A percentile compares a stretch with the other conserved stretches of the same genome.
Evolutionary conservation across 1,284 basidiomycete genomes (phyloP).

Genomic region (Melampsora larici-populina): DNA sequence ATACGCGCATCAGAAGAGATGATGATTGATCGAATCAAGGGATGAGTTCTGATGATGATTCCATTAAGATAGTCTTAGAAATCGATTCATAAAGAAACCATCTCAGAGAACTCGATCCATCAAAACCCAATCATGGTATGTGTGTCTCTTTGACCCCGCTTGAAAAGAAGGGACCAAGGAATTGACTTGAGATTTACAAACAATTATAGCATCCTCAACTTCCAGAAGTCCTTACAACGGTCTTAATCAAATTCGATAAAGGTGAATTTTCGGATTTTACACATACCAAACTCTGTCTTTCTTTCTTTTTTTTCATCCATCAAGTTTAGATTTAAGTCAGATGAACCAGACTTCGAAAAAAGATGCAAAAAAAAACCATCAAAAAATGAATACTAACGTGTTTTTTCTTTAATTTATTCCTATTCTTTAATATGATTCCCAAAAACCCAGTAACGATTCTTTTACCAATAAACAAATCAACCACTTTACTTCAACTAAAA

Average conservation of each 20-base stretch:
- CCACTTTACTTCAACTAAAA: slow-evolving; percentile 6
- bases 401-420: neutral
- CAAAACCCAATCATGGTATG: too few species aligned
- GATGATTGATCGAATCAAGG: too few species aligned
- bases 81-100: too few species aligned
- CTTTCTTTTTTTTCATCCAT: too few species aligned
- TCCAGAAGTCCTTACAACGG: neutral
- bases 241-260: neutral
- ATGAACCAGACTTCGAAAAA: neutral
- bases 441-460: slow-evolving; percentile 14
- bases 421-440: neutral
- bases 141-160: too few species aligned
- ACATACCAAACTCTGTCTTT: neutral
- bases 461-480: slow-evolving; percentile 11
- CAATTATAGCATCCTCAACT: neutral
- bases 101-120: too few species aligned
- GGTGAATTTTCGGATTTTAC: neutral
- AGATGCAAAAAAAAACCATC: too few species aligned
- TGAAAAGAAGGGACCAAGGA: too few species aligned
- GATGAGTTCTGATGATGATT: too few species aligned
- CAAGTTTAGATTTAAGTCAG: neutral
- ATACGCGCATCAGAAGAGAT: too few species aligned
- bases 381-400: neutral
- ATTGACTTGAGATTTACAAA: too few species aligned
- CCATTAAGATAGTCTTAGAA: too few species aligned